A percentile compares a stretch with the other conserved stretches of the same genome.
These are phyloP conservation scores for Mycena indigotica DNA, from an alignment of 768 basidiomycete species.

Conservation along the genomic window DNA sequence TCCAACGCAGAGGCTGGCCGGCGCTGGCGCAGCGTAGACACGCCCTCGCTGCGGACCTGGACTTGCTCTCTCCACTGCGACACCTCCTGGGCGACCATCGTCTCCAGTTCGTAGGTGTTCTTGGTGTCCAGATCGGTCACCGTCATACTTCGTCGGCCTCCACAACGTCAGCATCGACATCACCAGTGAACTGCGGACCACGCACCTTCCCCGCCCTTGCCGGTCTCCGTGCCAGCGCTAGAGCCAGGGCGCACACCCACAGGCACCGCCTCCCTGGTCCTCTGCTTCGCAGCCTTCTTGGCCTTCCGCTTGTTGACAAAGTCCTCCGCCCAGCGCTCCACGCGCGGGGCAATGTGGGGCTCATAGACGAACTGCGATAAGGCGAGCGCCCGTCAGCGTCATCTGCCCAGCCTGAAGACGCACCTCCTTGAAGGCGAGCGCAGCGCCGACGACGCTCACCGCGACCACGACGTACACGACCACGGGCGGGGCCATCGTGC, in stretches of 20 bases:
- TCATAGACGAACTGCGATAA: slow-evolving; percentile 62
- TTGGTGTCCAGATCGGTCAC: slow-evolving; percentile 25
- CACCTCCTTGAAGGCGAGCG: slow-evolving; percentile 63
- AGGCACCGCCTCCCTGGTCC: slow-evolving; percentile 33
- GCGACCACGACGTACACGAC: slow-evolving; percentile 51
- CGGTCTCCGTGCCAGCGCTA: too few relatives aligned
- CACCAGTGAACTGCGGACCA: neutral
- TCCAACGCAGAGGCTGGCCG: slow-evolving; percentile 40
- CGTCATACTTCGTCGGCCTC: slow-evolving; percentile 10
- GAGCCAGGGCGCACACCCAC: too few relatives aligned
- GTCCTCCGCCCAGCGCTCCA: slow-evolving; percentile 52
- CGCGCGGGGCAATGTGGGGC: slow-evolving; percentile 63
- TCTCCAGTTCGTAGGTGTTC: slow-evolving; percentile 50
- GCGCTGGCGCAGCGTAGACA: slow-evolving; percentile 34
- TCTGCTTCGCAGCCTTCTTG: slow-evolving; percentile 23
- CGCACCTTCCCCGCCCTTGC: neutral
- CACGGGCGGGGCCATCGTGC: slow-evolving; percentile 41
- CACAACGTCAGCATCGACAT: slow-evolving; percentile 31
- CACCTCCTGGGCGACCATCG: slow-evolving; percentile 52
- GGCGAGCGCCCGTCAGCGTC: slow-evolving; percentile 16
- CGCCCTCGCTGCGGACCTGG: too few relatives aligned
- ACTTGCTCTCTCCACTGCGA: slow-evolving; percentile 55
- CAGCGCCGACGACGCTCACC: slow-evolving; percentile 52
- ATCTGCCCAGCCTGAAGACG: slow-evolving; percentile 22
- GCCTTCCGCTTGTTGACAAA: slow-evolving; percentile 34